These are phyloP conservation scores for Saccharomycopsis fibuligera DNA, from an alignment of 805 yeast genomes.

Conservation along the genomic window DNA sequence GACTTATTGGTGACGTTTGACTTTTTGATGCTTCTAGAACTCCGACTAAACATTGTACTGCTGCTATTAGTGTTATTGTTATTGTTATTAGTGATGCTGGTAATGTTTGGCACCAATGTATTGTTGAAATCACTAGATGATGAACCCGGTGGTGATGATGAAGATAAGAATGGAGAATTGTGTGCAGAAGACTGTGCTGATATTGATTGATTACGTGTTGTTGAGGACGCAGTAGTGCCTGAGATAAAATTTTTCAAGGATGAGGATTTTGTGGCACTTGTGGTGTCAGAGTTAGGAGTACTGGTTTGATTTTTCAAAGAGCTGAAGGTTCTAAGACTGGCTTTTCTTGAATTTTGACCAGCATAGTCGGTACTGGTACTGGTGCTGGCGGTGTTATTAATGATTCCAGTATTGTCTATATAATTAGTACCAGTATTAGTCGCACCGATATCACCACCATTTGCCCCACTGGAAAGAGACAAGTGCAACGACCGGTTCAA, in stretches of 20 bases:
- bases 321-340: too few relatives aligned
- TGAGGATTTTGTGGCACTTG: too few relatives aligned
- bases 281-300: too few relatives aligned
- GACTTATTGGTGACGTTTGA: background rate
- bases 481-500: constrained; percentile 31
- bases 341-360: too few relatives aligned
- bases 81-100: background rate
- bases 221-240: background rate
- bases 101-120: background rate
- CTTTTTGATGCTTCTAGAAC: constrained; percentile 9
- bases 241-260: too few relatives aligned
- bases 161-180: background rate
- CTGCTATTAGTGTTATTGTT: background rate
- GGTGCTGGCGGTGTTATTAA: background rate
- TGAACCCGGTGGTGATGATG: too few relatives aligned
- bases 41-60: constrained; percentile 13
- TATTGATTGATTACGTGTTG: background rate
- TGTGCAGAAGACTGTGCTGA: background rate
- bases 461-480: background rate
- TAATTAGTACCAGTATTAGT: background rate
- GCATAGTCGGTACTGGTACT: too few relatives aligned
- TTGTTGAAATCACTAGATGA: background rate
- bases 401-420: too few relatives aligned
- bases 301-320: too few relatives aligned
- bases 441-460: background rate